A percentile compares a stretch with the other conserved stretches of the same genome.
phyloP scores from a whole-genome alignment of 2,329 filamentous ascomycete genomes.

The Hypoxylon sp. region DNA sequence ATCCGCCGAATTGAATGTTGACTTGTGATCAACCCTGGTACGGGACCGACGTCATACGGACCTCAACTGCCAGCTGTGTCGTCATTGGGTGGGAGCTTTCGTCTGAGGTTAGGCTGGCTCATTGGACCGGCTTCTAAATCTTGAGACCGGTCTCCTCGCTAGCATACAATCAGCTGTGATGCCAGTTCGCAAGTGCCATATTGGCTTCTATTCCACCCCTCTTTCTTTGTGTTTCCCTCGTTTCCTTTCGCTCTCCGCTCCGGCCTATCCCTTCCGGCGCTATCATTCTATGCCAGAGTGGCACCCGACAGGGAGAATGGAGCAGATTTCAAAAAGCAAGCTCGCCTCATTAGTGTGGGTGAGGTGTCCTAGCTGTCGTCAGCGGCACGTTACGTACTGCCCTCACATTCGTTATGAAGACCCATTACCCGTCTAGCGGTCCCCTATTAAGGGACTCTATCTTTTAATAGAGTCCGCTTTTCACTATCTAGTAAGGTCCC shows the following conservation, averaged over 20 bases:
- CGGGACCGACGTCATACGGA: constrained; percentile 50
- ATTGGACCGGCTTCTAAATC: constrained; percentile 39
- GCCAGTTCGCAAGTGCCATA: constrained; percentile 43
- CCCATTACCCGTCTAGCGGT: constrained; percentile 21
- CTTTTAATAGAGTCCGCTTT: constrained; percentile 22
- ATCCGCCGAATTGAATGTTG: constrained; percentile 38
- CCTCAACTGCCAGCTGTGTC: constrained; percentile 47
- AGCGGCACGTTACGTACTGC: constrained; percentile 36
- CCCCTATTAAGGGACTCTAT: constrained; percentile 14
- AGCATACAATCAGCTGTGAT: constrained; percentile 35
- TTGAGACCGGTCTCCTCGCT: constrained; percentile 36
- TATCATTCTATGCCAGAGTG: constrained; percentile 31
- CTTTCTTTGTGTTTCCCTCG: constrained; percentile 15
- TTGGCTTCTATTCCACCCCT: constrained; percentile 31
- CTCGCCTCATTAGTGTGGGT: constrained; percentile 35
- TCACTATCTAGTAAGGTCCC: constrained; percentile 17
- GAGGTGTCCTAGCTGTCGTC: constrained; percentile 37
- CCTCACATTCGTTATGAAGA: constrained; percentile 31
- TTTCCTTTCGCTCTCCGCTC: constrained; percentile 32
- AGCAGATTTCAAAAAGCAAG: constrained; percentile 30
- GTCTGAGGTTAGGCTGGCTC: constrained; percentile 24
- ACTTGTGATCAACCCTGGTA: constrained; percentile 41
- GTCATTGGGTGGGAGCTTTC: constrained; percentile 47
- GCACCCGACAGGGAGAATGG: constrained; percentile 33
- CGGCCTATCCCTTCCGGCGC: constrained; percentile 30